Evolutionary conservation across 2,329 filamentous ascomycete genomes (phyloP), one percentile per base, ranked within the genome.

Genomic region (Pochonia chlamydosporia): DNA sequence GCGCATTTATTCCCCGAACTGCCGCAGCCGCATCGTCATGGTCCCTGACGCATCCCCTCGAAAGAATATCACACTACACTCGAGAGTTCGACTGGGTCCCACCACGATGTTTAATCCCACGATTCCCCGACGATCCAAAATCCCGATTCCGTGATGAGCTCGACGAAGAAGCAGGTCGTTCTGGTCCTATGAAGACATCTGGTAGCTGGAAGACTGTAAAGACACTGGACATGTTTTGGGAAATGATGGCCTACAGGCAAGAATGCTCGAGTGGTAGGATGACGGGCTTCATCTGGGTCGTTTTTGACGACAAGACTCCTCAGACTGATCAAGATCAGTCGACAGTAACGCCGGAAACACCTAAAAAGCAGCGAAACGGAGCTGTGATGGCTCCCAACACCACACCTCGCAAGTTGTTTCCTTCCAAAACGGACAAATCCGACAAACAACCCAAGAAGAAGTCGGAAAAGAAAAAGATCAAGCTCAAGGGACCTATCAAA

Each of bases 181-280:
- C 78, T 2, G 68, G 68, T 5, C 69, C 69, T 46, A 68, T 77
- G 54, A 78, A 79, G 54, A 75, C 72, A 23, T 69, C 71, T 3
- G 87, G 87, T 0, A 75, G 80, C 48, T 99, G 93, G 93, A 87
- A 83, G 62, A 90, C 86, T 50, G 83, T 96, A 21, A 84, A 78
- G 61, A 87, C 82, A 0, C 70, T 99, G 35, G 87, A 91, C n/a
- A 84, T 91, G 56, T 99, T 99, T 60, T 99, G 93, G 93, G 93
- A 99, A 52, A 87, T 95, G 78, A 97, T 99, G 92, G 85, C 91
- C 0, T 97, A 88, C 61, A 78, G 93, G 48, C 93, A 97, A 63
- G 93, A 99, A 62, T 99, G 93, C 61, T 96, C 91, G 1, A 89
- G 90, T 28, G 95, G 93, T 0, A 78, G 91, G 16, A 76, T 96